Percentiles rank a stretch among this genome's conserved stretches.
phyloP scores from a whole-genome alignment of 805 yeast species.

The Teunomyces stri region DNA sequence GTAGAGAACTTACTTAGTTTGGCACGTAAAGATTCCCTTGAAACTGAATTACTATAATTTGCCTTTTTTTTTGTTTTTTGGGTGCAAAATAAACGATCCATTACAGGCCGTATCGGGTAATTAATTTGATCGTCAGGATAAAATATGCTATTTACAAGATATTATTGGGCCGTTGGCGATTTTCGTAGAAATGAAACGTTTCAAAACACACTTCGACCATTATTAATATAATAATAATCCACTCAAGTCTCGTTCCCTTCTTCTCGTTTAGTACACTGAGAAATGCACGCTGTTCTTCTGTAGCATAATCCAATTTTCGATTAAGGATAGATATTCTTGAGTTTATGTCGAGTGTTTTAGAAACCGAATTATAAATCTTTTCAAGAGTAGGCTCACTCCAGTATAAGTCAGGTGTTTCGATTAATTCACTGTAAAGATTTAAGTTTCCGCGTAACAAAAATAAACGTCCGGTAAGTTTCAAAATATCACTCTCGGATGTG shows the following conservation, averaged over 20 bases:
- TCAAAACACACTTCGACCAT: conserved; percentile 86
- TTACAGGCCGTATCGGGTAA: neutral
- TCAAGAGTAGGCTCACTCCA: conserved; percentile 92
- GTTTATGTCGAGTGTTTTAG: conserved; percentile 68
- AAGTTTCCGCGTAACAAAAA: conserved; percentile 77
- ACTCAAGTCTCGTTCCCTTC: conserved; percentile 74
- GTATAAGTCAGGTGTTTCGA: conserved; percentile 89
- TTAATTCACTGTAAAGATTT: conserved; percentile 81
- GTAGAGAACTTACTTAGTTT: neutral
- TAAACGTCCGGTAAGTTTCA: conserved; percentile 69
- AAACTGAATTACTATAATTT: neutral
- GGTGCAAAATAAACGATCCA: neutral
- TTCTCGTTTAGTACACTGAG: conserved; percentile 73
- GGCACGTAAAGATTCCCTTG: neutral
- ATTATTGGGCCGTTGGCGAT: conserved; percentile 13
- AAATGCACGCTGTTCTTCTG: conserved; percentile 81
- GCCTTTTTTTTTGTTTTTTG: neutral
- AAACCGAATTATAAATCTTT: conserved; percentile 66
- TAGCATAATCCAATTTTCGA: conserved; percentile 83
- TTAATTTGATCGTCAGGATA: neutral
- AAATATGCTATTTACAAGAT: neutral
- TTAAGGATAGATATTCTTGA: conserved; percentile 79
- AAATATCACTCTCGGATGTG: conserved; percentile 55
- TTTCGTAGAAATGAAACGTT: conserved; percentile 67
- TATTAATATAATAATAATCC: conserved; percentile 83